Evolutionary conservation across 805 yeast genomes (phyloP).

Genomic region (Metschnikowia dekortorum): DNA sequence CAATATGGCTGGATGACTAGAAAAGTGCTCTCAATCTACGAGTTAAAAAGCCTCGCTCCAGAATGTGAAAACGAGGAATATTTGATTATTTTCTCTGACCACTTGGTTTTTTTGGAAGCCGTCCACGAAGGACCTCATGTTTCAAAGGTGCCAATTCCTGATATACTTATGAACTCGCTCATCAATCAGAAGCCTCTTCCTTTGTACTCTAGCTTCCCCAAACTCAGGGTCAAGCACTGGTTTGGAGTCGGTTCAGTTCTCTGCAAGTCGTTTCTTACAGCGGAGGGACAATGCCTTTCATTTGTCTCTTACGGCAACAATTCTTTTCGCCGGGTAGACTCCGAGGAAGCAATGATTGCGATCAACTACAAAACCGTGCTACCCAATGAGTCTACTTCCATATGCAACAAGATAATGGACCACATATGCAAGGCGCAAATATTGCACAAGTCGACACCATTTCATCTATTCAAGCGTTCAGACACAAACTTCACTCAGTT

Average conservation of each 20-base stretch:
- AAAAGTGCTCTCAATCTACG: conserved; percentile 74
- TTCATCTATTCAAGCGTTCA: conserved; percentile 68
- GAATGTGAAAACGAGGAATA: conserved; percentile 38
- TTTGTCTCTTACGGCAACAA: conserved; percentile 24
- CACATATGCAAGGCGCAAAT: conserved; percentile 65
- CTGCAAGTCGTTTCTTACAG: conserved; percentile 41
- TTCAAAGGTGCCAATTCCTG: conserved; percentile 44
- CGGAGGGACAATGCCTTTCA: conserved; percentile 21
- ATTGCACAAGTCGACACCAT: conserved; percentile 74
- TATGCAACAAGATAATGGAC: conserved; percentile 44
- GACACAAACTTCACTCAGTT: conserved; percentile 38
- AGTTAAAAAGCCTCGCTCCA: conserved; percentile 25
- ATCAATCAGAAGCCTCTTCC: conserved; percentile 77
- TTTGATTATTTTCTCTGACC: conserved; percentile 77
- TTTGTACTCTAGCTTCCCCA: conserved; percentile 49
- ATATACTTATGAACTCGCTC: conserved; percentile 83
- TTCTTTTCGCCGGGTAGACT: conserved; percentile 23
- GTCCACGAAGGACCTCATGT: conserved; percentile 36
- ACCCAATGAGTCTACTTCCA: conserved; percentile 5
- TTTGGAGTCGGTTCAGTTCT: conserved; percentile 53
- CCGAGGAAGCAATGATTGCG: conserved; percentile 16
- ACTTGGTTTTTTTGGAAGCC: conserved; percentile 59
- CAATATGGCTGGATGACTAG: conserved; percentile 88
- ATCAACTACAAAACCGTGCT: conserved; percentile 26
- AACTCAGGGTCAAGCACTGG: conserved; percentile 66